Base-by-base conservation (phyloP, 345 rosid species). In the Limnanthes douglasii region DNA sequence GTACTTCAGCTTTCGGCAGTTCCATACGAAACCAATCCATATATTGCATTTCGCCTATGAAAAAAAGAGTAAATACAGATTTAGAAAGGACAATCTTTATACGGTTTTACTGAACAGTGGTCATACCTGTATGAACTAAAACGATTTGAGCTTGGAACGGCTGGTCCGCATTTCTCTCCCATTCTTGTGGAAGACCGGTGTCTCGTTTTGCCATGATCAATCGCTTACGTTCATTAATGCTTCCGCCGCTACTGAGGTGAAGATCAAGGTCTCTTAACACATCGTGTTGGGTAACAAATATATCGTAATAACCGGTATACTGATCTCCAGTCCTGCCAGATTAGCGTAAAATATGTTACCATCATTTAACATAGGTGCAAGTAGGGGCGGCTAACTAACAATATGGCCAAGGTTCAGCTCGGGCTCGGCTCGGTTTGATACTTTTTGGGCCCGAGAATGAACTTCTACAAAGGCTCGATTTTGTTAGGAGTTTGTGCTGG, bases 1-100 rank as follows among this genome's bases (percentile, higher is more conserved):
- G 92, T 30, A 77, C 79, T 65, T 90, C 86, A 19, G 95, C 82
- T 56, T 77, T 69, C 3, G 96, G 98, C 45, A 90, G 74, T 15
- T 80, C 72, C 74, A 84, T 59, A 25, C 45, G 57, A 11, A 54
- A 65, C 98, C 95, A 84, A n/a, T 70, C 80, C 92, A 72, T 77
- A 37, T 74, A 90, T 22, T 39, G 43, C 85, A 90, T 75, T 53
- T 77, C 74, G 27, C 68, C 97, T 88, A 50, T 32, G 52, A 14
- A 29, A 7, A 42, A 33, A 27, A n/a, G n/a, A n/a, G n/a, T n/a
- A n/a, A n/a, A n/a, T n/a, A n/a, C n/a, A n/a, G n/a, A n/a, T n/a
- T n/a, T n/a, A n/a, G n/a, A 27, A 14, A 34, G 28, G 26, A 39
- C 19, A 49, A 26, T 9, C 18, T n/a, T 18, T 8, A 20, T 31